Conservation (phyloP, 2,329 filamentous ascomycete genomes). For the Byssochlamys sp. region DNA sequence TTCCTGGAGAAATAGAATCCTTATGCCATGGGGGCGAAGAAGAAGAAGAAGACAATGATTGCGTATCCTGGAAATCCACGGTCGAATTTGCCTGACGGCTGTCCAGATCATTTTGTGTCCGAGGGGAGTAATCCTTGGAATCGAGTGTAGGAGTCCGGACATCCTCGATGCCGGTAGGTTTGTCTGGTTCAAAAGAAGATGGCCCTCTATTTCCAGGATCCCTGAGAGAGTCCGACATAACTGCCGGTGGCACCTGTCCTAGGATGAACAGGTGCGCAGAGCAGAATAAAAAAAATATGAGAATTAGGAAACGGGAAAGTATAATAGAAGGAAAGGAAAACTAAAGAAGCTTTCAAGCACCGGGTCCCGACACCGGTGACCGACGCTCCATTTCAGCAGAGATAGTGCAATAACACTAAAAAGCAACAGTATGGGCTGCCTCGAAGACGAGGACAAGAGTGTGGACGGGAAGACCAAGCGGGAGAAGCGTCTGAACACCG, state of each 20-base stretch:
- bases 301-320: not conserved
- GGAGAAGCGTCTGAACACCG: not conserved
- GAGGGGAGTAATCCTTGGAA: not conserved
- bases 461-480: not conserved
- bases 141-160: not conserved
- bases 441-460: not conserved
- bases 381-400: not conserved
- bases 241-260: constrained; percentile 3
- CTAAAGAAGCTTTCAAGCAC: constrained; percentile 1
- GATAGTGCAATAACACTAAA: not conserved
- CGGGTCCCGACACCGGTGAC: not conserved
- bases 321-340: constrained; percentile 2
- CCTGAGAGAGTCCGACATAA: constrained; percentile 7
- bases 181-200: constrained; percentile 13
- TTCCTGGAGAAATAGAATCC: not conserved
- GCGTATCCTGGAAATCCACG: not conserved
- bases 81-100: not conserved
- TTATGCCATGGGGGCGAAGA: not conserved
- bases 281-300: not conserved
- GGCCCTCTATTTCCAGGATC: constrained; percentile 8
- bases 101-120: not conserved
- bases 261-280: not conserved
- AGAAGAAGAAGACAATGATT: not conserved
- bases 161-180: constrained; percentile 6
- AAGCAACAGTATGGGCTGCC: not conserved